Evolutionary conservation across 169 alveolate genomes (phyloP).

Genomic region (Plasmodium knowlesi): DNA sequence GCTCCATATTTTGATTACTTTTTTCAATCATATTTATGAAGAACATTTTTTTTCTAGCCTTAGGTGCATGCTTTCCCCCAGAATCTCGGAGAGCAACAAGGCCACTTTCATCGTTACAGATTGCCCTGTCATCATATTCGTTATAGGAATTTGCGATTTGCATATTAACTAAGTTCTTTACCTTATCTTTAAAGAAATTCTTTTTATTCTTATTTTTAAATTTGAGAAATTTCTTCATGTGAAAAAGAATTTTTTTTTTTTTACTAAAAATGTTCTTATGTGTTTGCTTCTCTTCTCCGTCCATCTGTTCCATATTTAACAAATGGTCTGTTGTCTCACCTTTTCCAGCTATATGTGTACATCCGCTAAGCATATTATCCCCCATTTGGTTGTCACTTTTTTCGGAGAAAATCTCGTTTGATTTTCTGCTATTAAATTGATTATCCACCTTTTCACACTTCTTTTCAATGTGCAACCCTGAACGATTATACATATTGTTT

Average conservation of each 20-base stretch:
- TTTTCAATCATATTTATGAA: slow-evolving; percentile 6
- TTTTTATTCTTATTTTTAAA: slow-evolving; percentile 52
- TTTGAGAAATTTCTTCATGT: slow-evolving; percentile 44
- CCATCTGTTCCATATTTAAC: not conserved
- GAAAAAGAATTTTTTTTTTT: slow-evolving; percentile 18
- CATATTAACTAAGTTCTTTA: slow-evolving; percentile 1
- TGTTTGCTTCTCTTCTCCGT: not conserved
- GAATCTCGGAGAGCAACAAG: not conserved
- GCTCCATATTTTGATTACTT: not conserved
- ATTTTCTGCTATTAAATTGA: not conserved
- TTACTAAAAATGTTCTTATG: slow-evolving; percentile 2
- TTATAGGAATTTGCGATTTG: not conserved
- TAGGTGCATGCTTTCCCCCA: not conserved
- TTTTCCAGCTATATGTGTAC: not conserved
- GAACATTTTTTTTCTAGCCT: not conserved
- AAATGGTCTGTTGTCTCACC: not conserved
- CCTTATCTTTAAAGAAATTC: slow-evolving; percentile 36
- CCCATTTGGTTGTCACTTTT: slow-evolving; percentile 13
- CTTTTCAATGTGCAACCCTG: not conserved
- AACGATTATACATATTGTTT: not conserved
- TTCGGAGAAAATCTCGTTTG: not conserved
- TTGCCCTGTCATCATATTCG: slow-evolving; percentile 14
- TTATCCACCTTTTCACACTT: not conserved
- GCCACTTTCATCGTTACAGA: not conserved
- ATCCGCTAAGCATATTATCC: not conserved